Conservation (phyloP, 2,329 filamentous ascomycete genomes). For the Apiospora kogelbergensis region DNA sequence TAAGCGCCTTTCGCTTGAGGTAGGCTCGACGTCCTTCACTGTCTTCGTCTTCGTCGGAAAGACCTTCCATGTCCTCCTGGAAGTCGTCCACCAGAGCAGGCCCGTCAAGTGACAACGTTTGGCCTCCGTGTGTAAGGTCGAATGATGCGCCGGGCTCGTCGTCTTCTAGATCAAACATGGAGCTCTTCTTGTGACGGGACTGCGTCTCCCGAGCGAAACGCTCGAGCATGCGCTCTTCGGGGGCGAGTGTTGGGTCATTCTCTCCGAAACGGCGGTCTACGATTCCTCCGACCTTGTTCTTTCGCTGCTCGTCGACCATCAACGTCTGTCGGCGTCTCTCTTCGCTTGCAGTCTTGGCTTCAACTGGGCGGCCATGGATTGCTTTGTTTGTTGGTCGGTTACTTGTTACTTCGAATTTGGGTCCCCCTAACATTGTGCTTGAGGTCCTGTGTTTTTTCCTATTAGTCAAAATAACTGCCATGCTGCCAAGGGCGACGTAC, state of each 20-base stretch:
- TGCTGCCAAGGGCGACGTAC: constrained; percentile 32
- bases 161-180: constrained; percentile 89
- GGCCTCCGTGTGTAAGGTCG: constrained; percentile 80
- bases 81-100: constrained; percentile 68
- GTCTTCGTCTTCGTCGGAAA: constrained; percentile 61
- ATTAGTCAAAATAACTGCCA: neutral
- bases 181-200: constrained; percentile 71
- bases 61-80: constrained; percentile 67
- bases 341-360: constrained; percentile 83
- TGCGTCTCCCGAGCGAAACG: constrained; percentile 89
- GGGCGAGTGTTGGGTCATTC: constrained; percentile 89
- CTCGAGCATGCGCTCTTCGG: constrained; percentile 89
- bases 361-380: constrained; percentile 73
- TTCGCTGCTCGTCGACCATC: constrained; percentile 83
- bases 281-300: constrained; percentile 90
- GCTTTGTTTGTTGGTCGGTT: constrained; percentile 58
- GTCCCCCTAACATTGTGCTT: constrained; percentile 75
- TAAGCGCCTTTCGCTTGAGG: constrained; percentile 56
- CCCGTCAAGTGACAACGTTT: constrained; percentile 65
- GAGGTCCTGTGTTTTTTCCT: constrained; percentile 49
- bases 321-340: constrained; percentile 81
- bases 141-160: constrained; percentile 64
- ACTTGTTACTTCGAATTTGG: constrained; percentile 83
- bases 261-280: constrained; percentile 94
- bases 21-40: constrained; percentile 51